Evolutionary conservation across 805 yeast genomes (phyloP), one percentile per base, ranked within the genome.

Genomic region (Ogataea methylovora): DNA sequence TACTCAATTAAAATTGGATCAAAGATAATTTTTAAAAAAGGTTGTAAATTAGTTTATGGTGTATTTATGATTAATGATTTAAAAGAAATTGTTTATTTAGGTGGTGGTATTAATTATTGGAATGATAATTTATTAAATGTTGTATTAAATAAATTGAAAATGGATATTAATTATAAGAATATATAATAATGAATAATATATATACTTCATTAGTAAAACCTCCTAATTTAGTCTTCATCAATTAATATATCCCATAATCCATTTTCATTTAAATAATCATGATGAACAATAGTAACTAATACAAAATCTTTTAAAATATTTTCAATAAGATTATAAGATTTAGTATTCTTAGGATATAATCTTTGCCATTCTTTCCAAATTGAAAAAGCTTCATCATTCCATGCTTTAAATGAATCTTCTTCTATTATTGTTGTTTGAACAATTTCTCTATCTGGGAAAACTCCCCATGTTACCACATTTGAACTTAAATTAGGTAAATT

Each of bases 401-500:
- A 92, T 0, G 96, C 96, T 45, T 74, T 73, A 64, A 92, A 90
- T 2, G 97, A 85, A 47, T 87, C 95, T 46, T 77, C 83, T 52
- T 88, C 96, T 37, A 92, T 79, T 41, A 88, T 81, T 0, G 98
- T 92, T 0, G 97, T 84, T 57, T 88, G 97, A 24, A 86, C 73
- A 24, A 87, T 79, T 52, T 86, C 95, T 43, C 87, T 75, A 56
- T 80, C 80, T 7, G 94, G 94, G 69, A 92, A 90, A 3, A 84
- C 95, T 42, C 97, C 98, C 98, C 98, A 92, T 1, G 98, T 92
- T 8, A 92, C 94, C 19, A 92, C 95, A 43, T 79, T 81, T 29
- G 86, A 78, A 23, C 73, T 60, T 12, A 61, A 66, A 1, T 63
- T 53, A 1, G 66, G 65, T 50, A 80, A 60, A 46, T 82, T 86